A percentile compares a stretch with the other conserved stretches of the same genome.
Conservation (phyloP, 495 filamentous ascomycete genomes). For the Neurospora tetraspora region DNA sequence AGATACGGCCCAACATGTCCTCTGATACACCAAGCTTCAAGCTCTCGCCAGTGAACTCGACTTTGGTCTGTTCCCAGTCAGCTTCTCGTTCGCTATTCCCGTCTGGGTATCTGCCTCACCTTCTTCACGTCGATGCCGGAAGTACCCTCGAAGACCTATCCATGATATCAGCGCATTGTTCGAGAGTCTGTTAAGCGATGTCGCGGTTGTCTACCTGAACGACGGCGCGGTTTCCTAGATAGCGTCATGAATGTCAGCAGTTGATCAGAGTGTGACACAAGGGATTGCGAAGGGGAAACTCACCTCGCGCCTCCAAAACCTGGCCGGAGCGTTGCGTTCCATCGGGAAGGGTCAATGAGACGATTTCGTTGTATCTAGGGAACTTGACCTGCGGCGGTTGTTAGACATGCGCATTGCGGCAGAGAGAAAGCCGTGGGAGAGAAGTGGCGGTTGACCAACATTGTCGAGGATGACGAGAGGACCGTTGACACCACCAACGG, state of each 20-base stretch:
- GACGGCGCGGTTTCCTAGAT: slow-evolving; percentile 74
- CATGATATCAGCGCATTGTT: slow-evolving; percentile 7
- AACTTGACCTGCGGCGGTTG: slow-evolving; percentile 69
- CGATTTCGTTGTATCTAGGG: slow-evolving; percentile 95
- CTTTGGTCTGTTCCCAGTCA: slow-evolving; percentile 59
- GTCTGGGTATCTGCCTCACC: slow-evolving; percentile 37
- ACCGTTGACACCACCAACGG: slow-evolving; percentile 94
- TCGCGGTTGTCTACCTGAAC: slow-evolving; percentile 61
- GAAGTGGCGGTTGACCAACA: slow-evolving; percentile 40
- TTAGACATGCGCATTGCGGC: slow-evolving; percentile 18
- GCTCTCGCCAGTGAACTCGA: slow-evolving; percentile 94
- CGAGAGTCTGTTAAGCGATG: neutral
- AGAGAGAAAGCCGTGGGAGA: neutral
- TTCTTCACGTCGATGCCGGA: slow-evolving; percentile 97
- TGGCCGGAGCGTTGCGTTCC: slow-evolving; percentile 89
- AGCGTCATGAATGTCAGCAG: slow-evolving; percentile 10
- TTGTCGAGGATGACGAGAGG: slow-evolving; percentile 95
- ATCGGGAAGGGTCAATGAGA: slow-evolving; percentile 90
- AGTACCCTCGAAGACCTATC: slow-evolving; percentile 94
- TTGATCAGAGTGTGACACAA: neutral
- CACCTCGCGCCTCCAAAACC: slow-evolving; percentile 94
- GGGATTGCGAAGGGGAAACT: slow-evolving; percentile 4
- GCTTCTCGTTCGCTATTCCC: neutral
- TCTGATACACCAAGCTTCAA: slow-evolving; percentile 97
- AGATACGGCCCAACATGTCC: slow-evolving; percentile 98